These are phyloP conservation scores for Cordyceps pruinosa DNA, from an alignment of 2,329 filamentous ascomycete genomes.

Conservation along the genomic window DNA sequence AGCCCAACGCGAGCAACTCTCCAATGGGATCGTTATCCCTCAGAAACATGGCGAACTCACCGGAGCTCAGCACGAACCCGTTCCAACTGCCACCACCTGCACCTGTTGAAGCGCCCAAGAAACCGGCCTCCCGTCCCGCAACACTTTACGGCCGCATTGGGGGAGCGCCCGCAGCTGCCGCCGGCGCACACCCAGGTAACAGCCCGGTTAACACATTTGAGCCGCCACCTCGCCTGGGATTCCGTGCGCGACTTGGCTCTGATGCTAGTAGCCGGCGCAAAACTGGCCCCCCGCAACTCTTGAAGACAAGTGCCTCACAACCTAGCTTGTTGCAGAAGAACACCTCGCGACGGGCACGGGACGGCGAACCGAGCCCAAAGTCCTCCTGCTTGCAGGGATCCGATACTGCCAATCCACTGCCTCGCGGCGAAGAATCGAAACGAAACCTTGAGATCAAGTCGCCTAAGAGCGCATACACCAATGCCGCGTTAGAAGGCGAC, in stretches of 20 bases:
- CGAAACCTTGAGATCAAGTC: slow-evolving; percentile 11
- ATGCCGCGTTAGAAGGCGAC: slow-evolving; percentile 24
- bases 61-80: neutral
- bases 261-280: slow-evolving; percentile 9
- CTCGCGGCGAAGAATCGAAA: slow-evolving; percentile 6
- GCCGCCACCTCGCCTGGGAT: slow-evolving; percentile 5
- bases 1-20: neutral
- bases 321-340: neutral
- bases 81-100: neutral
- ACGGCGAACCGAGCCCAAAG: slow-evolving; percentile 1
- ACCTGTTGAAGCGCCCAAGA: neutral
- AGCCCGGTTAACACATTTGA: neutral
- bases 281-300: neutral
- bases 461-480: slow-evolving; percentile 23
- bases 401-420: neutral
- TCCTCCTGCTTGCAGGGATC: neutral
- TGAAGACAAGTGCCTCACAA: neutral
- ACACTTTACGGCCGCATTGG: slow-evolving; percentile 2
- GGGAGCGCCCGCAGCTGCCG: neutral
- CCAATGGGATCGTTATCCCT: neutral
- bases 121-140: neutral
- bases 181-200: slow-evolving; percentile 3
- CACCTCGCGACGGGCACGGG: neutral
- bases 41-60: neutral
- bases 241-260: slow-evolving; percentile 10